phyloP scores from a whole-genome alignment of 371 early-diverging fungal species.

The Homolaphlyctis polyrhiza region DNA sequence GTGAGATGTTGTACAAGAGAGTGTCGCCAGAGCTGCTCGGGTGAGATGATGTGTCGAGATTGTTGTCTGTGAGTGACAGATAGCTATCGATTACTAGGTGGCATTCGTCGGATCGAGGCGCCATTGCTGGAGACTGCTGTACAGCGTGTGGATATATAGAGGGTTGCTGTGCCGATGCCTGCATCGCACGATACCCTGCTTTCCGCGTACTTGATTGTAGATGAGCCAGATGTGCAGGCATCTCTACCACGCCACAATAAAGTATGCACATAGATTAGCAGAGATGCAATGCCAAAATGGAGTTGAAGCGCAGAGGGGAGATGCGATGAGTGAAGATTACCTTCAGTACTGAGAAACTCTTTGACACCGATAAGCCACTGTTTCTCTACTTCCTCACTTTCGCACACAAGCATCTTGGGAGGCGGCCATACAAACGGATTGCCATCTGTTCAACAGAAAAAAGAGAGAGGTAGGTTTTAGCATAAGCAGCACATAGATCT shows the following conservation, averaged over 20 bases:
- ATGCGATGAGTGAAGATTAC: neutral
- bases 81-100: no score
- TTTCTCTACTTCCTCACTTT: conserved; percentile 11
- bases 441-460: conserved; percentile 14
- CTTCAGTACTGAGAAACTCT: conserved; percentile 16
- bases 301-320: neutral
- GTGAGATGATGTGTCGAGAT: no score
- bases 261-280: neutral
- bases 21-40: no score
- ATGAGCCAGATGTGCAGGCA: neutral
- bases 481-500: neutral
- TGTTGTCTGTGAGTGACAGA: no score
- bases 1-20: no score
- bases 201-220: neutral
- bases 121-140: no score
- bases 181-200: neutral
- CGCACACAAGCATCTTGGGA: conserved; percentile 14
- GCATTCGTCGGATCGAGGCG: no score
- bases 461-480: neutral
- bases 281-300: neutral
- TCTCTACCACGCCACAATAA: neutral
- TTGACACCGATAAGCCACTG: conserved; percentile 22
- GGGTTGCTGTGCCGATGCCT: neutral
- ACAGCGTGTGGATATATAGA: no score
- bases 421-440: conserved; percentile 37